A percentile compares a stretch with the other conserved stretches of the same genome.
These are phyloP conservation scores for Craterostigma plantagineum DNA, from an alignment of 257 asterid species.

Conservation along the genomic window DNA sequence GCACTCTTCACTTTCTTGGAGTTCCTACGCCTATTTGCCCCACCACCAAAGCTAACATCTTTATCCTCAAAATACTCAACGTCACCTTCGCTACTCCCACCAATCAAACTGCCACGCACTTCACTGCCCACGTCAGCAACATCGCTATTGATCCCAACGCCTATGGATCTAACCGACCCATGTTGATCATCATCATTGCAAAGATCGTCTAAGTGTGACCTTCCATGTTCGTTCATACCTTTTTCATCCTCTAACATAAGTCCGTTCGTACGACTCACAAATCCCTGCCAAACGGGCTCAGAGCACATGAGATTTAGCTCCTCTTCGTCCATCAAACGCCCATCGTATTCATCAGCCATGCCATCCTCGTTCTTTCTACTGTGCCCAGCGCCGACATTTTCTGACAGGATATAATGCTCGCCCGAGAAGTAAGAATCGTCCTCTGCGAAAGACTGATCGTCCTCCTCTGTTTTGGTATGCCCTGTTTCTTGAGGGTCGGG, in stretches of 20 bases:
- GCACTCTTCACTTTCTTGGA: conserved; percentile 21
- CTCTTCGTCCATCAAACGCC: conserved; percentile 65
- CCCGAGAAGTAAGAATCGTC: conserved; percentile 90
- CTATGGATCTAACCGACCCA: conserved; percentile 87
- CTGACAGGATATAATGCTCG: conserved; percentile 56
- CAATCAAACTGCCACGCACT: conserved; percentile 77
- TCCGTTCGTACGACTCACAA: too few species aligned
- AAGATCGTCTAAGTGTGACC: conserved; percentile 38
- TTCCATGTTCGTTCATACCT: conserved; percentile 43
- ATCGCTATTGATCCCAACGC: conserved; percentile 88
- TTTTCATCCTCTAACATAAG: too few species aligned
- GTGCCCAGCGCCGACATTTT: conserved; percentile 39
- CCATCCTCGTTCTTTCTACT: conserved; percentile 26
- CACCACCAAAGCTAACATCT: conserved; percentile 23
- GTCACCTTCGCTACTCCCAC: too few species aligned
- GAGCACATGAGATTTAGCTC: conserved; percentile 60
- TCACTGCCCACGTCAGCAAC: conserved; percentile 91
- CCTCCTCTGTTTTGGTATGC: conserved; percentile 58
- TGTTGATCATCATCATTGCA: conserved; percentile 74
- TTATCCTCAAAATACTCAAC: conserved; percentile 45
- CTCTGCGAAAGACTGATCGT: conserved; percentile 79
- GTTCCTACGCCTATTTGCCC: conserved; percentile 16
- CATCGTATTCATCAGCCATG: conserved; percentile 48
- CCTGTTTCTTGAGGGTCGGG: conserved; percentile 63
- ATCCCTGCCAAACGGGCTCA: too few species aligned